Evolutionary conservation across 805 yeast genomes (phyloP), one percentile per base, ranked within the genome.

Genomic region (Kazachstania bromeliacearum): DNA sequence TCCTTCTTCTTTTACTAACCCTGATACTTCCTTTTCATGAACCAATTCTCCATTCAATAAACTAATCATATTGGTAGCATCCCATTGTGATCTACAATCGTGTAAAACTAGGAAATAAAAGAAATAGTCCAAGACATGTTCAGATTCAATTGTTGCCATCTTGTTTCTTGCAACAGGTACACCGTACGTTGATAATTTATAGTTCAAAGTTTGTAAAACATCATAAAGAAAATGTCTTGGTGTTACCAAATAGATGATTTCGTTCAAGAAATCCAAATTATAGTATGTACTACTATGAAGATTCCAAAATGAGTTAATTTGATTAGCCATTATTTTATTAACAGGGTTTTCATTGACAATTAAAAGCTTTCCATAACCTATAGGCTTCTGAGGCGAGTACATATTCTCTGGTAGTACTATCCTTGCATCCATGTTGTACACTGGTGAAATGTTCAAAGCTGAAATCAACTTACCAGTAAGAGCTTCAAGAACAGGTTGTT

Each of bases 241-340:
- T 1, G 57, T 44, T 1, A 55, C 42, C n/a, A 58, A 27, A 14
- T 46, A 31, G n/a, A 57, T 48, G 8, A 58, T 40, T 21, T 50
- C 52, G 13, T 42, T 38, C 33, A 58, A 31, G 35, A 54, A 58
- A 36, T 58, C 63, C 18, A 54, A 36, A 33, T 58, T 58, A 33
- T 54, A 58, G 39, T 54, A 58, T 3, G 62, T 57, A 39, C 63
- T 57, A 25, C 63, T 58, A 34, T 58, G 63, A 32, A 58, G 36
- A 41, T 51, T 57, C 63, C 63, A 57, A 33, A 58, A 58, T 9
- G 60, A 56, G 32, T 56, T 58, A 15, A 53, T 50, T 43, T 58
- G 63, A 30, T 57, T 58, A 3, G 56, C 43, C 48, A 58, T 43
- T 8, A 58, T 54, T 28, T 54, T 55, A 36, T 55, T 50, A 10